Conservation (phyloP, 1,284 basidiomycete genomes). For the Puccinia polysora region DNA sequence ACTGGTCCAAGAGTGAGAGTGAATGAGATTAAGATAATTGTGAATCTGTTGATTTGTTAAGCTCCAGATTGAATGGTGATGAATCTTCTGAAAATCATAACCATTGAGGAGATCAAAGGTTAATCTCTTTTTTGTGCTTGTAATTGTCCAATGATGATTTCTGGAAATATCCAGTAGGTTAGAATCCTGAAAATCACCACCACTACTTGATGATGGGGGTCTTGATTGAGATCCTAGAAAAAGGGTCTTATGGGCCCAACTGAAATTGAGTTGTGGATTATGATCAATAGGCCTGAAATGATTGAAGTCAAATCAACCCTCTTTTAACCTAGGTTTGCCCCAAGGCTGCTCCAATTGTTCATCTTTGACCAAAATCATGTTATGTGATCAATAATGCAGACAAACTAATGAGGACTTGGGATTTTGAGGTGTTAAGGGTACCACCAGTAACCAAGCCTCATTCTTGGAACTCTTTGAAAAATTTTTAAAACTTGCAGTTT, state of each 20-base stretch:
- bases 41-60: neutral
- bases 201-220: neutral
- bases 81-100: neutral
- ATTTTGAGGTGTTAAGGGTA: too few relatives aligned
- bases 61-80: neutral
- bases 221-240: neutral
- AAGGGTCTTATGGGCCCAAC: neutral
- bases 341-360: too few relatives aligned
- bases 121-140: neutral
- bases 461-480: too few relatives aligned
- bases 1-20: neutral
- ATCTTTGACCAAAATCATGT: too few relatives aligned
- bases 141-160: neutral
- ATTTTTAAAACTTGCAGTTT: too few relatives aligned
- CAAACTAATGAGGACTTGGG: too few relatives aligned
- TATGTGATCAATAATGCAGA: too few relatives aligned
- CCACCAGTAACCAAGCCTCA: too few relatives aligned
- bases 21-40: constrained; percentile 6
- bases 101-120: neutral
- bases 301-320: too few relatives aligned
- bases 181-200: neutral
- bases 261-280: too few relatives aligned
- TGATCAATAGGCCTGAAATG: too few relatives aligned
- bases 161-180: neutral
- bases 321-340: too few relatives aligned